Evolutionary conservation across 768 basidiomycete species (phyloP).

Genomic region (Rhodotorula toruloides): DNA sequence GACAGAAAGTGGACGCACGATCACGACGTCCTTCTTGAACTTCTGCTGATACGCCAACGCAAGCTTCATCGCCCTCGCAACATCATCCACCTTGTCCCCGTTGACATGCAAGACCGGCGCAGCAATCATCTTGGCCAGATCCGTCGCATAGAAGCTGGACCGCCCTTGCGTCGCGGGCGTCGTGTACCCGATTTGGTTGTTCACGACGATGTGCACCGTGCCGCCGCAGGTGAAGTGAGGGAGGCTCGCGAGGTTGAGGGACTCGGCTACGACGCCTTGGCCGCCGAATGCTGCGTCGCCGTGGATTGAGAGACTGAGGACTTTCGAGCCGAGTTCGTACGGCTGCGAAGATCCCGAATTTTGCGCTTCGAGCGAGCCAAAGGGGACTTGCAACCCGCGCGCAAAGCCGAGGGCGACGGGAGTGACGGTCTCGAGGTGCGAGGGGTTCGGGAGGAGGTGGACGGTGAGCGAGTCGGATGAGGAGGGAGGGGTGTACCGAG

Average conservation of each 20-base stretch:
- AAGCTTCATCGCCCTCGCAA: slow-evolving; percentile 75
- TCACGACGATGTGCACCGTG: slow-evolving; percentile 82
- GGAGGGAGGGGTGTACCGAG: slow-evolving; percentile 50
- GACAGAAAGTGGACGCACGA: neutral
- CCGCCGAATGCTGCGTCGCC: slow-evolving; percentile 89
- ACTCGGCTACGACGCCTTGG: slow-evolving; percentile 85
- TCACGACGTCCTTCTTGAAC: slow-evolving; percentile 63
- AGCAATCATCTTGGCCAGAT: slow-evolving; percentile 60
- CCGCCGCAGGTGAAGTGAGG: slow-evolving; percentile 90
- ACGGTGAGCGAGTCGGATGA: slow-evolving; percentile 61
- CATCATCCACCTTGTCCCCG: slow-evolving; percentile 86
- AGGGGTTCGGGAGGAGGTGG: slow-evolving; percentile 58
- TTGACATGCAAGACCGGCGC: slow-evolving; percentile 86
- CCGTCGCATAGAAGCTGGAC: slow-evolving; percentile 63
- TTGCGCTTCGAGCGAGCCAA: slow-evolving; percentile 25
- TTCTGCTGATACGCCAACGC: slow-evolving; percentile 80
- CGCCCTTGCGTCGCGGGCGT: slow-evolving; percentile 74
- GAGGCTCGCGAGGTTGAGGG: slow-evolving; percentile 70
- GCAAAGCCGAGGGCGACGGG: slow-evolving; percentile 84
- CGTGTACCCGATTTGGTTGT: slow-evolving; percentile 72
- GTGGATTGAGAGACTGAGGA: slow-evolving; percentile 83
- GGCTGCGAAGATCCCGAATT: slow-evolving; percentile 42
- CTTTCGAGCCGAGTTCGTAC: slow-evolving; percentile 59
- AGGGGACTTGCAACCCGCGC: slow-evolving; percentile 75
- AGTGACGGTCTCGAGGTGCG: slow-evolving; percentile 60